Base-by-base conservation (phyloP, 2,329 filamentous ascomycete genomes). In the Kalaharituber pfeilii region DNA sequence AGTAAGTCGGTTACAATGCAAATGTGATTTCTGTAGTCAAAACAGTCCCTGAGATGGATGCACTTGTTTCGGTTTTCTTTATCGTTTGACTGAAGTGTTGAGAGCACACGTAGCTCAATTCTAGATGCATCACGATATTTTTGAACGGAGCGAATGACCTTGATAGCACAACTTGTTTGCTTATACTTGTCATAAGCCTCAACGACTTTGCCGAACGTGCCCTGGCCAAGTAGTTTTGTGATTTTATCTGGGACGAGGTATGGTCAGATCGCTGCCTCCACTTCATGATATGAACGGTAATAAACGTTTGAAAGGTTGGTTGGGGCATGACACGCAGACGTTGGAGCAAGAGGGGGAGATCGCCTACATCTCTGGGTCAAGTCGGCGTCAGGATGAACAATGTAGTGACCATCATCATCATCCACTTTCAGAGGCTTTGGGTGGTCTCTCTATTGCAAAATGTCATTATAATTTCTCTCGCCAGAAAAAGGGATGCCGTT, bases 171-270 rank as follows among this genome's bases (percentile, higher is more conserved):
- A 67, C 88, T 86, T 62, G 76, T 76, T 57, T 82, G 82, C 59
- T 80, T 81, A 63, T 78, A 77, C 57, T 79, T 79, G 67, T 98
- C 91, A 62, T 79, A 81, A 52, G 91, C 91, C 68, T 95, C 84
- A 18, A 98, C 91, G 15, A 98, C 91, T 69, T 98, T 98, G 66
- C 91, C 91, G 67, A 98, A 98, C 0, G 91, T 98, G 59, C 91
- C 91, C 70, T 98, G 91, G 22, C 91, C 91, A 11, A 98, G 81
- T 26, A 96, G 75, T 63, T 86, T 87, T 58, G 83, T 75, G 63
- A 98, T 89, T 71, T 84, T 80, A 69, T 96, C 88, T 94, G 62
- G 45, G 29, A 56, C 18, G 29, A 42, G 30, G 45, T 27, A 59
- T 72, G 36, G 67, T 63, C 55, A 57, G 50, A 25, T 28, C 22